Base-by-base conservation (phyloP, 306 rosid species). In the Prunus padus region DNA sequence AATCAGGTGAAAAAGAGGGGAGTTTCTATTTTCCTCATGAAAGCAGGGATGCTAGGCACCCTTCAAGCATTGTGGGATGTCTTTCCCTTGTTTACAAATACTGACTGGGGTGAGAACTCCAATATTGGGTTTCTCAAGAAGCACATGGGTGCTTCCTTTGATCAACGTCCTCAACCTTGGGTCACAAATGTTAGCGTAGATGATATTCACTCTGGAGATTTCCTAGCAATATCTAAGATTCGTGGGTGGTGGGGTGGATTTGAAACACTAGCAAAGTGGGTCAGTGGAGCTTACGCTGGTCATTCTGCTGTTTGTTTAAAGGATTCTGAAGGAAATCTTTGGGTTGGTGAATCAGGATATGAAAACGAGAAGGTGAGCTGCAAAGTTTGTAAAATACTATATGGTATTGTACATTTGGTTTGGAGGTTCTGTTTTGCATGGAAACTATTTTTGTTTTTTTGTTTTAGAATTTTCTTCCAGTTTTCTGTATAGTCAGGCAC, bases 231-330 rank as follows among this genome's bases (percentile, higher is more conserved):
- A 84, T 96, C 99, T 13, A 96, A 96, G 88, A 89, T 96, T 63
- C 98, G 97, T 47, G 98, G 99, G 26, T 87, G 96, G 14, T 96
- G 99, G 99, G 99, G 99, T 80, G 99, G 91, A 71, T 96, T 96
- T 65, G 99, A 96, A 87, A 86, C 91, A 80, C 82, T 92, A 45
- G 97, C 92, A 86, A 96, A 92, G 85, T 96, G 99, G 97, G 99
- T 92, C 66, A 92, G 89, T 84, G 99, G 98, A 65, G 75, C 99
- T 65, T 96, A 89, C 78, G 98, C 96, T 55, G 99, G 99, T 71
- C 99, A 96, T 71, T 69, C 91, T 71, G 99, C 98, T 63, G 97
- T 96, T 86, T 96, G 88, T 84, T 88, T 96, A 71, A 96, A 80
- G 85, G 99, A 92, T 83, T 81, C 92, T 26, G 87, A 86, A 71